Percentiles rank a stretch among this genome's conserved stretches.
Conservation (phyloP, 163 green algal genomes). For the Trebouxia gelatinosa region DNA sequence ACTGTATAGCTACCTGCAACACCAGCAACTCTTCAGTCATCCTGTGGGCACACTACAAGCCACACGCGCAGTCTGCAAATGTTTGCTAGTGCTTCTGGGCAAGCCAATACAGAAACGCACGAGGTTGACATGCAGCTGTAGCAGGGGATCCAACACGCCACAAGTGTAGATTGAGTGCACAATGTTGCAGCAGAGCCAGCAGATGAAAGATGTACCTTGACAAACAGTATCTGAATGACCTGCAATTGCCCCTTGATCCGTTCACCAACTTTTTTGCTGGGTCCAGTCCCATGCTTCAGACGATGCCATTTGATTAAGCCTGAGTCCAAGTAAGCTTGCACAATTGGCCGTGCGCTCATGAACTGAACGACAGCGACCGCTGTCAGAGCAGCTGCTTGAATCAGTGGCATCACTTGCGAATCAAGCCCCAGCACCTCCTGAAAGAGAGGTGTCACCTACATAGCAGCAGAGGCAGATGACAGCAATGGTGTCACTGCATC, state of each 20-base stretch:
- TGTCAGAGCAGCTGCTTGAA: neutral
- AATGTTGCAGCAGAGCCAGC: neutral
- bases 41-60: no score
- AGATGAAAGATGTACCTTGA: neutral
- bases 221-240: neutral
- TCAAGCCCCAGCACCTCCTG: neutral
- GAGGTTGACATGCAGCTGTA: no score
- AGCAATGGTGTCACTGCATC: no score
- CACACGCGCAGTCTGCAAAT: neutral
- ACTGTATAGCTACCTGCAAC: constrained; percentile 15
- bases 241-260: neutral
- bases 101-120: neutral
- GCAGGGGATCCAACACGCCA: no score
- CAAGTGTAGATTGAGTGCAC: no score
- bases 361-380: neutral
- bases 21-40: neutral
- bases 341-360: neutral
- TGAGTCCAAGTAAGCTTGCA: constrained; percentile 14
- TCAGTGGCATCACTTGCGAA: neutral
- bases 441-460: constrained; percentile 18
- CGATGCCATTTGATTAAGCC: constrained; percentile 2
- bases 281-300: constrained; percentile 4
- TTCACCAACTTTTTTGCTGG: neutral
- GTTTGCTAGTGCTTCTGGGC: neutral
- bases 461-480: no score